Conservation (phyloP, 306 rosid species). For the Castanopsis chinensis region DNA sequence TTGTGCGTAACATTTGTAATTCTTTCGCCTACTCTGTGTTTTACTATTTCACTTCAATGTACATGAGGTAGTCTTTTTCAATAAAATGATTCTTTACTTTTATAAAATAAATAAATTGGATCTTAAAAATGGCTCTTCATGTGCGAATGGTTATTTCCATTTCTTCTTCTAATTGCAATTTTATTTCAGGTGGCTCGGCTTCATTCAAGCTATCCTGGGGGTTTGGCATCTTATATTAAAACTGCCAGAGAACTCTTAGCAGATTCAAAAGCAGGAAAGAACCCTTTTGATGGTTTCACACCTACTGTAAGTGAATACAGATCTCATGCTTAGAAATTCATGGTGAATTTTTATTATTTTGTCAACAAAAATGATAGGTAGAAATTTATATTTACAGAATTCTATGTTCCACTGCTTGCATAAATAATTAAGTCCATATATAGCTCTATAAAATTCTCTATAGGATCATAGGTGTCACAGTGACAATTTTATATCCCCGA, state of each 20-base stretch:
- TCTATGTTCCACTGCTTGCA: not conserved
- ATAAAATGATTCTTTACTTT: no score
- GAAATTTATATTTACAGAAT: not conserved
- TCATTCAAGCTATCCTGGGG: no score
- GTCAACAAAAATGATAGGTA: no score
- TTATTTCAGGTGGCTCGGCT: no score
- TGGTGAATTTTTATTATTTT: no score
- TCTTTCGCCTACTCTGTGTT: no score
- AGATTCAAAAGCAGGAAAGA: conserved; percentile 79
- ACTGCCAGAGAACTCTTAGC: conserved; percentile 82
- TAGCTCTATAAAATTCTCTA: not conserved
- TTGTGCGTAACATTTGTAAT: no score
- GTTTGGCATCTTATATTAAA: no score
- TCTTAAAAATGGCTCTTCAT: not conserved
- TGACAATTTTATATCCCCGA: not conserved
- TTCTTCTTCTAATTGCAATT: no score
- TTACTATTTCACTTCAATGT: no score
- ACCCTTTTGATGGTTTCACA: conserved; percentile 87
- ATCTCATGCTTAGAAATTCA: not conserved
- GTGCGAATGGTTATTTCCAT: no score
- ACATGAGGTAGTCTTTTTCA: no score
- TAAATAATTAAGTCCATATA: not conserved
- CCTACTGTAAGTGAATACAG: conserved; percentile 68
- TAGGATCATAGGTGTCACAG: not conserved
- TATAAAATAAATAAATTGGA: not conserved